Percentiles rank a stretch among this genome's conserved stretches.
Evolutionary conservation across 352 stramenopile species (phyloP).

Genomic region (Saprolegnia parasitica): DNA sequence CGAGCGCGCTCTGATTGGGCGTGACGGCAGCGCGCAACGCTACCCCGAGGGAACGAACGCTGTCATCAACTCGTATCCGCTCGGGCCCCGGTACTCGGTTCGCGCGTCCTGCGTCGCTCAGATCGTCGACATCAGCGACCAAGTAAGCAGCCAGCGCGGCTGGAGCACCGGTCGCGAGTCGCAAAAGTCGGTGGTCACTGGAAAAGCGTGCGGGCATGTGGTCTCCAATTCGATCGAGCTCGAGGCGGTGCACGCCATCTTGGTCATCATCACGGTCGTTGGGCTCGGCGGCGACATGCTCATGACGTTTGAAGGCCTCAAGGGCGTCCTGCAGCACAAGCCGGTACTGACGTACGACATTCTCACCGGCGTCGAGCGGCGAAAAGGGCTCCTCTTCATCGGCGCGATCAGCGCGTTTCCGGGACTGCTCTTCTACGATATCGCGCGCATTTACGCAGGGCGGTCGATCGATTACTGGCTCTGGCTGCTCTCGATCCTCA

Average conservation of each 20-base stretch:
- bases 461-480: background rate
- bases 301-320: constrained; percentile 25
- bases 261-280: constrained; percentile 2
- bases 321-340: constrained; percentile 21
- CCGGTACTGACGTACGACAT: constrained; percentile 27
- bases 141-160: background rate
- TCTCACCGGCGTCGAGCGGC: constrained; percentile 15
- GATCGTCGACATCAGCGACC: background rate
- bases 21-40: background rate
- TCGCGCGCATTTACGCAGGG: constrained; percentile 17
- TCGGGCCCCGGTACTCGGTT: background rate
- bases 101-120: background rate
- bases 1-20: background rate
- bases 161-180: background rate
- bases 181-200: background rate
- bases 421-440: constrained; percentile 10
- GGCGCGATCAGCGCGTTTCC: constrained; percentile 7
- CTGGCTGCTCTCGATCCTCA: constrained; percentile 17
- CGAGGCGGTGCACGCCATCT: background rate
- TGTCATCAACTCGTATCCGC: background rate
- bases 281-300: constrained; percentile 14
- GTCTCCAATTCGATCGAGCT: constrained; percentile 1
- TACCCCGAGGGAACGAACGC: background rate
- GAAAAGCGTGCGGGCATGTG: background rate
- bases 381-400: constrained; percentile 25